A percentile compares a stretch with the other conserved stretches of the same genome.
phyloP scores from a whole-genome alignment of 441 rosid genomes.

The Pelargonium myrrhifolium region DNA sequence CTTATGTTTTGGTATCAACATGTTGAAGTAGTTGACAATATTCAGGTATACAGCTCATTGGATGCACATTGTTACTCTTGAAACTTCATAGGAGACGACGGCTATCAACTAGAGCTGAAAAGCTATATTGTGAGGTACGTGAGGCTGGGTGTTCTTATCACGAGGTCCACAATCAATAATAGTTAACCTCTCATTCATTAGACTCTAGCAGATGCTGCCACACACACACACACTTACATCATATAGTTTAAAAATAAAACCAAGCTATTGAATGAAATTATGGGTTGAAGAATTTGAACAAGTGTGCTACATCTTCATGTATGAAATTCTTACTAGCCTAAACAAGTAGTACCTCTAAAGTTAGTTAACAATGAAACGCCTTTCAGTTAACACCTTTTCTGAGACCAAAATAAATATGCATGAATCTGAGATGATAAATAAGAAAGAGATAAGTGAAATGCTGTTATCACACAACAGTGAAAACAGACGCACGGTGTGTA shows the following conservation, averaged over 20 bases:
- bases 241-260: background rate
- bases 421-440: background rate
- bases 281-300: background rate
- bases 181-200: conserved; percentile 2
- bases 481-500: too few relatives aligned
- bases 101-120: conserved; percentile 51
- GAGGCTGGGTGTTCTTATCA: background rate
- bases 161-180: background rate
- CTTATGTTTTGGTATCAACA: conserved; percentile 32
- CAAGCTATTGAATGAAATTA: background rate
- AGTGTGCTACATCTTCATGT: background rate
- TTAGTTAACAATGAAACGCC: too few relatives aligned
- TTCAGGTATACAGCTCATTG: conserved; percentile 63
- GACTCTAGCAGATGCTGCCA: background rate
- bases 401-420: background rate
- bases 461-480: too few relatives aligned
- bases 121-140: conserved; percentile 62
- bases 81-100: conserved; percentile 34
- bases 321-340: too few relatives aligned
- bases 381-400: background rate
- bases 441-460: too few relatives aligned
- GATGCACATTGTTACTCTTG: conserved; percentile 33
- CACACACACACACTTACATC: background rate
- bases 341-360: too few relatives aligned
- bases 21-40: conserved; percentile 46